Conservation (phyloP, 2,329 filamentous ascomycete genomes). For the Sphaerulina musiva region DNA sequence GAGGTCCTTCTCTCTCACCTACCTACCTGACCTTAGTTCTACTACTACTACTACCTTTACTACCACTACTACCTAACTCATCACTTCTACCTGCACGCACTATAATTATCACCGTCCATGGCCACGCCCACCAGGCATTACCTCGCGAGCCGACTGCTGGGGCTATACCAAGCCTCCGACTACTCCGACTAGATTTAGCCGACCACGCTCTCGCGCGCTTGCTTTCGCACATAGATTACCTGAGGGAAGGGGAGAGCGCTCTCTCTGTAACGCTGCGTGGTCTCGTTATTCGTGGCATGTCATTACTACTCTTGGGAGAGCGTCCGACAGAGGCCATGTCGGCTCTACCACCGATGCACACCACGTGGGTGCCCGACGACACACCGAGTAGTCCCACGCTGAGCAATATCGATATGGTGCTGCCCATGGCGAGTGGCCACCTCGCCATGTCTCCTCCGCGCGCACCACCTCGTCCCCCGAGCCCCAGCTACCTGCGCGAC, state of each 20-base stretch:
- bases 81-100: too few species aligned
- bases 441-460: conserved; percentile 21
- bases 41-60: too few species aligned
- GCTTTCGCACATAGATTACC: background rate
- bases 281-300: background rate
- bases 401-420: conserved; percentile 89
- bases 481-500: conserved; percentile 27
- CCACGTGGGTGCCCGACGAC: conserved; percentile 5
- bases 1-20: too few species aligned
- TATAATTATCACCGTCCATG: too few species aligned
- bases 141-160: too few species aligned
- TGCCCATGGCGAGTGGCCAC: conserved; percentile 54
- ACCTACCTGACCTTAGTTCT: too few species aligned
- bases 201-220: background rate
- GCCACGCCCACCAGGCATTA: too few species aligned
- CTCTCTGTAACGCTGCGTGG: background rate
- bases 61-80: too few species aligned
- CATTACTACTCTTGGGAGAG: background rate
- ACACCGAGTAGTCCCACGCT: conserved; percentile 63
- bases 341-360: conserved; percentile 14
- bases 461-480: conserved; percentile 24
- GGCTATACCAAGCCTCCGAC: too few species aligned
- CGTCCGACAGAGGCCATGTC: conserved; percentile 1
- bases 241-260: background rate
- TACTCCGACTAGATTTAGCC: background rate